These are phyloP conservation scores for Gillenia trifoliata DNA, from an alignment of 306 rosid genomes.

Conservation along the genomic window DNA sequence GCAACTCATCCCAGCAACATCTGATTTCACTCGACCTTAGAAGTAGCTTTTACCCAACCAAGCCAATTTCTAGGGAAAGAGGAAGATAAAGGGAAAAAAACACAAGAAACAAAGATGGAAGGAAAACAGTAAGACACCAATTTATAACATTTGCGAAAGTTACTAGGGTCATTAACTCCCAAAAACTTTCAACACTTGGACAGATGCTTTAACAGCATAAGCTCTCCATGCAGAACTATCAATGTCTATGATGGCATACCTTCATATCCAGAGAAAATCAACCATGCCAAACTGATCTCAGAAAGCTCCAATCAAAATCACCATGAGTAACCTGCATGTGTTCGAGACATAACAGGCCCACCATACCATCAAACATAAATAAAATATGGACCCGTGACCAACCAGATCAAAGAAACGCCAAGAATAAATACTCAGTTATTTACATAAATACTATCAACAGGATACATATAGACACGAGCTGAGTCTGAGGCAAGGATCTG, in stretches of 20 bases:
- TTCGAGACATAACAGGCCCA: conserved; percentile 69
- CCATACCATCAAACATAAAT: conserved; percentile 57
- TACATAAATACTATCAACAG: conserved; percentile 13
- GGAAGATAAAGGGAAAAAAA: neutral
- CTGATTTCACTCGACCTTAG: conserved; percentile 63
- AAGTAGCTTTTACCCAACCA: conserved; percentile 71
- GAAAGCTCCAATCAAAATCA: conserved; percentile 74
- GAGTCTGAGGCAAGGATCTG: neutral
- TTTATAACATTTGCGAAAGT: conserved; percentile 28
- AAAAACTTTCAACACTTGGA: conserved; percentile 32
- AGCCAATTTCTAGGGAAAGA: conserved; percentile 23
- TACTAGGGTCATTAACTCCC: conserved; percentile 34
- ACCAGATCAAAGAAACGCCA: conserved; percentile 37
- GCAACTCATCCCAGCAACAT: conserved; percentile 75
- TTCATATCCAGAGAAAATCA: conserved; percentile 69
- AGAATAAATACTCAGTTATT: conserved; percentile 5
- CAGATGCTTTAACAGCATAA: conserved; percentile 29
- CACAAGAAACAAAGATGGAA: neutral
- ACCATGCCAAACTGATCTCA: conserved; percentile 67
- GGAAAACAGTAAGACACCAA: conserved; percentile 51
- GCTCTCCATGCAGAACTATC: conserved; percentile 48
- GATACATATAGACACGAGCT: conserved; percentile 4
- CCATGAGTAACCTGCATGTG: conserved; percentile 81
- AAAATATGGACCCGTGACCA: conserved; percentile 39
- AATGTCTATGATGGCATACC: conserved; percentile 70